Conservation (phyloP, 257 asterid genomes). For the Capsicum pubescens region DNA sequence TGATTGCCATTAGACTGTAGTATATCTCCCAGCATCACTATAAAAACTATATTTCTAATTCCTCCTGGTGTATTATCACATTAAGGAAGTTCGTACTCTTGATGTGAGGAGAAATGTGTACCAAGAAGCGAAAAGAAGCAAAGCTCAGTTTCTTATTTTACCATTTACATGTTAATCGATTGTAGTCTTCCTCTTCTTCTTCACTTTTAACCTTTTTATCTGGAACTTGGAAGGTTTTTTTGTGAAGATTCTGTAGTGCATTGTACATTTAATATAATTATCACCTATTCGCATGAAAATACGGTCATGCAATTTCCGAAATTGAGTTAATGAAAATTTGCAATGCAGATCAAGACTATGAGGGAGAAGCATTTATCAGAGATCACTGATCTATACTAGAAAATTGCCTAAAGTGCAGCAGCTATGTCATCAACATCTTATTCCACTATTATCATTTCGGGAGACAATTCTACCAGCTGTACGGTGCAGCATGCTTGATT, state of each 20-base stretch:
- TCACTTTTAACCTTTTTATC: neutral
- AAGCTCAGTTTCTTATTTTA: too few relatives aligned
- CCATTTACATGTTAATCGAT: too few relatives aligned
- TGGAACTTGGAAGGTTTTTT: constrained; percentile 12
- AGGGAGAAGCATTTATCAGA: constrained; percentile 66
- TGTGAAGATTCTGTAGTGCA: neutral
- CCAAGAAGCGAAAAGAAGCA: neutral
- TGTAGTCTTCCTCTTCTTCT: too few relatives aligned
- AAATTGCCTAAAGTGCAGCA: constrained; percentile 77
- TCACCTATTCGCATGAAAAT: neutral
- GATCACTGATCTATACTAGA: constrained; percentile 72
- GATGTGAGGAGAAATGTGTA: neutral
- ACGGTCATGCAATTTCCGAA: neutral
- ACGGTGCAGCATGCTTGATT: neutral
- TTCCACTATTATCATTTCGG: neutral
- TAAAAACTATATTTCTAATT: neutral
- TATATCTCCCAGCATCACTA: neutral
- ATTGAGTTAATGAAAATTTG: constrained; percentile 14
- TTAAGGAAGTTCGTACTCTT: neutral
- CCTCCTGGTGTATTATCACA: constrained; percentile 11
- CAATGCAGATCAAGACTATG: constrained; percentile 85
- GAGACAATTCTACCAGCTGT: neutral
- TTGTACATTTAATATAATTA: neutral
- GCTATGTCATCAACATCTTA: constrained; percentile 45
- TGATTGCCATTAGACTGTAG: neutral